phyloP scores from a whole-genome alignment of 306 rosid species.

The Cicer yamashitae region DNA sequence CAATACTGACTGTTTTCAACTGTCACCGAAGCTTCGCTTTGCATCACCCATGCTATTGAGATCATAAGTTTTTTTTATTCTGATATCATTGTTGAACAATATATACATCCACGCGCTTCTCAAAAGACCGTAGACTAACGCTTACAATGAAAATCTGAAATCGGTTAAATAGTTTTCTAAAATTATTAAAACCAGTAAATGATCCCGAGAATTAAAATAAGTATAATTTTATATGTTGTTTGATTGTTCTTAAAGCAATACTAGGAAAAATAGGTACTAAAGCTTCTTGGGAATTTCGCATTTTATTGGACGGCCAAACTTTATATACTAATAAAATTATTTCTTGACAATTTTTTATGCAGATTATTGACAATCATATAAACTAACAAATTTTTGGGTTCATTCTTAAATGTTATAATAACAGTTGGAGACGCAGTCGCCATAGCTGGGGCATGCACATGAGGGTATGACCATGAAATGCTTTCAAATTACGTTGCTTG shows the following conservation, averaged over 20 bases:
- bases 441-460: conserved; percentile 70
- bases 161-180: conserved; percentile 34
- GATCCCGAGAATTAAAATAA: conserved; percentile 70
- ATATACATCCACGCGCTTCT: conserved; percentile 56
- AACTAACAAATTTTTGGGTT: conserved; percentile 37
- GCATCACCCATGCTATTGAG: too few relatives aligned
- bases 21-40: too few relatives aligned
- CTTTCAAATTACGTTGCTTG: conserved; percentile 43
- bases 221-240: conserved; percentile 53
- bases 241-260: conserved; percentile 77
- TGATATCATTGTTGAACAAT: too few relatives aligned
- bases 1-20: too few relatives aligned
- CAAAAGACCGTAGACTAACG: conserved; percentile 16
- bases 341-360: conserved; percentile 32
- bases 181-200: conserved; percentile 55
- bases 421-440: conserved; percentile 68
- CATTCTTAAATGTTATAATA: conserved; percentile 47
- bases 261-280: conserved; percentile 62
- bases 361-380: conserved; percentile 52
- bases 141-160: background rate
- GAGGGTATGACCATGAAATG: conserved; percentile 49
- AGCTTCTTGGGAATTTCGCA: conserved; percentile 73
- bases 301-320: conserved; percentile 68
- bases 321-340: conserved; percentile 42
- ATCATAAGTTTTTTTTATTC: too few relatives aligned